phyloP scores from a whole-genome alignment of 2,329 filamentous ascomycete genomes.

The Neodidymelliopsis sp. region DNA sequence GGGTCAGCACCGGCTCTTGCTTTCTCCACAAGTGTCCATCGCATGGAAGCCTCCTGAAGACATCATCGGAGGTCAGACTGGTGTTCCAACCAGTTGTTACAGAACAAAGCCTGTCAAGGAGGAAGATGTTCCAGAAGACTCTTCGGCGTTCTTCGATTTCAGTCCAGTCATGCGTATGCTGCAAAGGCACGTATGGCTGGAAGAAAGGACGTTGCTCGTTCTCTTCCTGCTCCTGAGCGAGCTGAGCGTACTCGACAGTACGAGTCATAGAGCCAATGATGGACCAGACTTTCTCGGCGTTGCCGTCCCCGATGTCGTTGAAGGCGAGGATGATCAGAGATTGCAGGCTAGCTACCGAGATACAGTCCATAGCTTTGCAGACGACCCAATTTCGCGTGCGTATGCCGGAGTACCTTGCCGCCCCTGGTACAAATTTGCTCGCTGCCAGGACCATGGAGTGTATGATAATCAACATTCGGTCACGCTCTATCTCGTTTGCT shows the following conservation, averaged over 20 bases:
- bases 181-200: slow-evolving; percentile 17
- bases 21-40: slow-evolving; percentile 32
- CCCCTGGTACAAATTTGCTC: slow-evolving; percentile 19
- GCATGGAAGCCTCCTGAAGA: slow-evolving; percentile 26
- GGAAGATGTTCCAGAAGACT: slow-evolving; percentile 31
- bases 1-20: slow-evolving; percentile 22
- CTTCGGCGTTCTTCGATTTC: slow-evolving; percentile 28
- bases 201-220: slow-evolving; percentile 18
- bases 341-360: slow-evolving; percentile 22
- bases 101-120: slow-evolving; percentile 27
- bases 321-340: slow-evolving; percentile 25
- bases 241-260: slow-evolving; percentile 25
- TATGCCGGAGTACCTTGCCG: neutral
- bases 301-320: slow-evolving; percentile 26
- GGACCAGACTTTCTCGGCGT: slow-evolving; percentile 24
- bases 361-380: slow-evolving; percentile 18
- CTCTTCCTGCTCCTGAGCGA: slow-evolving; percentile 28
- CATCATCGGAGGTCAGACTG: slow-evolving; percentile 29
- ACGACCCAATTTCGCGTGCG: slow-evolving; percentile 18
- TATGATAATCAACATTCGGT: slow-evolving; percentile 12
- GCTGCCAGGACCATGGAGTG: slow-evolving; percentile 25
- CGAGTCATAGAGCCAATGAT: slow-evolving; percentile 27
- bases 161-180: slow-evolving; percentile 21
- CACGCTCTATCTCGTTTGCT: neutral
- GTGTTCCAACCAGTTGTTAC: slow-evolving; percentile 31